Evolutionary conservation across 1,284 basidiomycete genomes (phyloP).

Genomic region (Ganoderma boninense): DNA sequence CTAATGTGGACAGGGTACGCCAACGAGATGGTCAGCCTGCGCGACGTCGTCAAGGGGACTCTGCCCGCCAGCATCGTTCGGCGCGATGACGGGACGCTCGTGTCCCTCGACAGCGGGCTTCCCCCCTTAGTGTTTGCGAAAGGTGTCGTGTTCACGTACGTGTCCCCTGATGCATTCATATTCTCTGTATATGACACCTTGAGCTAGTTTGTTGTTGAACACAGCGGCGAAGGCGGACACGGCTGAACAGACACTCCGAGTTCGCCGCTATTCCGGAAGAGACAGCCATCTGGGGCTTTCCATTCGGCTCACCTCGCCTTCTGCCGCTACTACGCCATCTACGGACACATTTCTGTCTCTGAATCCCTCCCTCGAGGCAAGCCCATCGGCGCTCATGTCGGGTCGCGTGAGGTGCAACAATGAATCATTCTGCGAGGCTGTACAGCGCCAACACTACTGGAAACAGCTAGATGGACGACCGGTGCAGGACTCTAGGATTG

Average conservation of each 20-base stretch:
- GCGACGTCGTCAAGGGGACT: background rate
- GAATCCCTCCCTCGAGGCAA: background rate
- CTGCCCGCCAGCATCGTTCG: slow-evolving; percentile 1
- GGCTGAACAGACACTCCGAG: background rate
- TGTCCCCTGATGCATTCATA: background rate
- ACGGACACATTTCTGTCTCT: background rate
- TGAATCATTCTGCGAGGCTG: background rate
- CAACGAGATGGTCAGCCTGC: slow-evolving; percentile 7
- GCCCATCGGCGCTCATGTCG: background rate
- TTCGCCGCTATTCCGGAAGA: no score
- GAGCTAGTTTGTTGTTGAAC: background rate
- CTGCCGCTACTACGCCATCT: background rate
- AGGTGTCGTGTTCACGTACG: background rate
- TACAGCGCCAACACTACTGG: background rate
- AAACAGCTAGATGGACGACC: background rate
- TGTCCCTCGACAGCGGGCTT: background rate
- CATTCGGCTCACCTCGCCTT: background rate
- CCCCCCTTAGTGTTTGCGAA: slow-evolving; percentile 2
- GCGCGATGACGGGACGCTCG: background rate
- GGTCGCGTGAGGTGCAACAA: no score
- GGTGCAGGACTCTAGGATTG: background rate
- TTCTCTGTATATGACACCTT: background rate
- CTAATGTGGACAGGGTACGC: slow-evolving; percentile 4
- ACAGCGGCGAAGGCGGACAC: background rate
- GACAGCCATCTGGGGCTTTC: background rate